Percentiles rank a stretch among this genome's conserved stretches.
Evolutionary conservation across 306 rosid genomes (phyloP).

Genomic region (Cicer chorassanicum): DNA sequence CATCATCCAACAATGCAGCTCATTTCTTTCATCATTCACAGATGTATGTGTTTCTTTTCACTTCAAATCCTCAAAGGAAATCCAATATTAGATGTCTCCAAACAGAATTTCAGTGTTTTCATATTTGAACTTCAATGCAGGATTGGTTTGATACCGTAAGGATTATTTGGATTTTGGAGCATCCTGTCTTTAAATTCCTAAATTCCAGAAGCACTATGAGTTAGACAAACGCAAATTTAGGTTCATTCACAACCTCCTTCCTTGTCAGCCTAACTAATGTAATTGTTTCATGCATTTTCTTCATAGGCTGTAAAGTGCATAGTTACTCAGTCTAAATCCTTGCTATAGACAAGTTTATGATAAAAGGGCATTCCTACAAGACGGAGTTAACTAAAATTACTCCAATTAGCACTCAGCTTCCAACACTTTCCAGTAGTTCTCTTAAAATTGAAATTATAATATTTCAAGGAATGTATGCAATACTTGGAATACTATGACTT

Average conservation of each 20-base stretch:
- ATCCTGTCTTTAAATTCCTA: slow-evolving; percentile 10
- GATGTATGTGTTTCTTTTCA: background rate
- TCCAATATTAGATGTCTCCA: slow-evolving; percentile 17
- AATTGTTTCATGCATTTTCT: slow-evolving; percentile 22
- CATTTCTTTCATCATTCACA: slow-evolving; percentile 19
- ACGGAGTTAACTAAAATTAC: background rate
- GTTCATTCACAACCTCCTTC: slow-evolving; percentile 10
- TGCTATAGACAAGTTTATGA: background rate
- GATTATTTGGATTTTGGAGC: slow-evolving; percentile 11
- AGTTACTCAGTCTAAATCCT: background rate
- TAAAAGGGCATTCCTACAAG: slow-evolving; percentile 15
- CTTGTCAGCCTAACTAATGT: background rate
- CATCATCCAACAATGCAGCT: slow-evolving; percentile 33
- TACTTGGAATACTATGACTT: slow-evolving; percentile 2
- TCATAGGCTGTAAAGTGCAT: slow-evolving; percentile 16
- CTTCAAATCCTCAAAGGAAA: slow-evolving; percentile 7
- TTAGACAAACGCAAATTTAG: background rate
- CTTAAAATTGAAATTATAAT: background rate
- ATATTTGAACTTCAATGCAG: slow-evolving; percentile 4
- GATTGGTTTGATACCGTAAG: slow-evolving; percentile 6
- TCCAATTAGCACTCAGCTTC: background rate
- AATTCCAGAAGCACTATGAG: slow-evolving; percentile 11
- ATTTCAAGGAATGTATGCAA: slow-evolving; percentile 17
- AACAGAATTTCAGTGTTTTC: background rate
- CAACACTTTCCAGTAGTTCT: slow-evolving; percentile 6